phyloP scores from a whole-genome alignment of 2,329 filamentous ascomycete genomes.

The Ophiocordyceps unilateralis region DNA sequence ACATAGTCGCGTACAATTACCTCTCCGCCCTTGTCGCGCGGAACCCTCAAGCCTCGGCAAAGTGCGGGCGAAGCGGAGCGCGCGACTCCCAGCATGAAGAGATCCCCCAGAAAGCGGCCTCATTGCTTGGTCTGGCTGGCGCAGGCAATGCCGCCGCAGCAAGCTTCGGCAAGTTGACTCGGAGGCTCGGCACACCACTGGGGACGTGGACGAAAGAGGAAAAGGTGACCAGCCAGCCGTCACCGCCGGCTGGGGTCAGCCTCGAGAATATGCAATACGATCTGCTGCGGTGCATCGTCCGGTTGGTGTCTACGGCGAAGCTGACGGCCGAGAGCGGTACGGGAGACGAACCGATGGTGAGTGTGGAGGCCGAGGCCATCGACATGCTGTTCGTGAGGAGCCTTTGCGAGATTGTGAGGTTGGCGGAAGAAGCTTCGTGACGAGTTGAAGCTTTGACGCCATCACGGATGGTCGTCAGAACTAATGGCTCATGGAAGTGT shows the following conservation, averaged over 20 bases:
- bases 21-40: slow-evolving; percentile 19
- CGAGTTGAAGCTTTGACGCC: background rate
- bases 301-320: slow-evolving; percentile 31
- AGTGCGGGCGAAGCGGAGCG: slow-evolving; percentile 3
- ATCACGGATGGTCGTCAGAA: no score
- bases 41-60: slow-evolving; percentile 5
- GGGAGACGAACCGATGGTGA: slow-evolving; percentile 12
- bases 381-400: slow-evolving; percentile 22
- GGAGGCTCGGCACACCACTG: slow-evolving; percentile 11
- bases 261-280: slow-evolving; percentile 27
- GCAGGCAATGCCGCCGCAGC: slow-evolving; percentile 6
- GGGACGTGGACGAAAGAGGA: slow-evolving; percentile 12
- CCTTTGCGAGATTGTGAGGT: slow-evolving; percentile 24
- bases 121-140: slow-evolving; percentile 27
- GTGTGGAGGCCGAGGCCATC: slow-evolving; percentile 13
- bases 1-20: slow-evolving; percentile 43
- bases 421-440: slow-evolving; percentile 14
- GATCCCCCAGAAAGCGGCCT: slow-evolving; percentile 35
- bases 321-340: slow-evolving; percentile 15
- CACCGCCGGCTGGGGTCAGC: slow-evolving; percentile 6
- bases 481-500: no score
- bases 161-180: slow-evolving; percentile 8
- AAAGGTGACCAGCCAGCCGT: slow-evolving; percentile 5
- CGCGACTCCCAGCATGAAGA: slow-evolving; percentile 13
- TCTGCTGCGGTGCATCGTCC: slow-evolving; percentile 30